Evolutionary conservation across 1,139 yeast species (phyloP), one percentile per base, ranked within the genome.

Genomic region (Suhomyces wounanorum): DNA sequence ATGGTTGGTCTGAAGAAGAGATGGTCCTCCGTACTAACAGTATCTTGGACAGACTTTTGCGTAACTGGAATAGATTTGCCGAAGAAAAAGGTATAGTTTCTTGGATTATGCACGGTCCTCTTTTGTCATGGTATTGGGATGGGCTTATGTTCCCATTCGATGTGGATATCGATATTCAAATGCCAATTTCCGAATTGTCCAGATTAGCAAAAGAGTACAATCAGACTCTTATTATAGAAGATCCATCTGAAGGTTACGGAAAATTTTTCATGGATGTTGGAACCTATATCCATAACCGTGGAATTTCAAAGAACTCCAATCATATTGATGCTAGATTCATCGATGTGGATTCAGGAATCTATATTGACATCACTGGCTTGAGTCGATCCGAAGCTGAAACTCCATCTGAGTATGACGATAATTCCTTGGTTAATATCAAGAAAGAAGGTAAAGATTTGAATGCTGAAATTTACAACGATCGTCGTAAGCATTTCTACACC

Each of bases 1-100:
- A 51, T 1, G 63, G 60, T 7, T 59, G 62, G 63, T 48, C 59
- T 11, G 48, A 49, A 30, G 55, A 49, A 2, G 64, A 62, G 38
- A 50, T 59, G 13, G 52, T 51, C 4, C 52, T 48, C 8, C 52
- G 64, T 23, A 58, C 60, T 36, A 56, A 57, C 39, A 66, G 68
- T 40, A 69, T 70, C 13, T 60, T 70, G 47, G 73, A 69, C 43
- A 56, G 73, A 37, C 60, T 70, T 41, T 60, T 69, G 43, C 59
- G 74, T 43, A 69, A 68, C 51, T 70, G 74, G 74, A 65, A 65
- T 51, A 59, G 69, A 47, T 70, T 69, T 55, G 70, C 73, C 8
- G 69, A 67, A 55, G 72, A 66, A 52, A 69, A 68, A 51, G 74
- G 73, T 13, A 66, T 68, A 38, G 65, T 69, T 3, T 53, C 57